A percentile compares a stretch with the other conserved stretches of the same genome.
Conservation (phyloP, 768 basidiomycete species). For the Collybiopsis luxurians region DNA sequence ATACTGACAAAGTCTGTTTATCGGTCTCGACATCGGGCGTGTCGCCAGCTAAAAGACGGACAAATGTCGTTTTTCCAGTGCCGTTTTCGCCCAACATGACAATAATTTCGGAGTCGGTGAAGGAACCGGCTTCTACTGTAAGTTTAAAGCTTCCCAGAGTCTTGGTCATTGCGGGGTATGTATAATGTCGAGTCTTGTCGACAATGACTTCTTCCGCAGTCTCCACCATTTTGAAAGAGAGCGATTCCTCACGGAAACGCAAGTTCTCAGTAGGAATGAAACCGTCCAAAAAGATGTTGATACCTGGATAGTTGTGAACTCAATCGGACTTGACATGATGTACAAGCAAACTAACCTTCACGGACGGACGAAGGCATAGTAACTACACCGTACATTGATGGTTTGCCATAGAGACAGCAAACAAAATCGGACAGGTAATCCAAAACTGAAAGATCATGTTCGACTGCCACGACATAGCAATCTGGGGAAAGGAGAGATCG, state of each 20-base stretch:
- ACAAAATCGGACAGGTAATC: conserved; percentile 99
- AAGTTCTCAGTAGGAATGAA: conserved; percentile 98
- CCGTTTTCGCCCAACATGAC: conserved; percentile 99
- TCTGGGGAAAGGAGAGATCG: conserved; percentile 78
- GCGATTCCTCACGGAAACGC: conserved; percentile 93
- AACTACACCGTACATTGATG: conserved; percentile 96
- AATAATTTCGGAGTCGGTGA: conserved; percentile 99
- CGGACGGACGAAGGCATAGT: conserved; percentile 98
- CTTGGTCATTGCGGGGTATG: conserved; percentile 96
- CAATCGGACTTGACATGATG: not conserved
- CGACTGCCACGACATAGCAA: conserved; percentile 95
- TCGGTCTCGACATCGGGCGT: conserved; percentile 82
- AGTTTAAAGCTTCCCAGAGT: conserved; percentile 95
- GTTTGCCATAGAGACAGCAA: conserved; percentile 96
- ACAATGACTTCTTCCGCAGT: conserved; percentile 87
- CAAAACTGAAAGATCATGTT: conserved; percentile 97
- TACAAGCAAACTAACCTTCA: conserved; percentile 61
- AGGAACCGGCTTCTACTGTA: conserved; percentile 83
- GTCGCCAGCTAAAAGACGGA: conserved; percentile 92
- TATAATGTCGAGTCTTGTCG: conserved; percentile 87
- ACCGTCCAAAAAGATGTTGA: conserved; percentile 99
- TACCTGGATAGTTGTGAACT: conserved; percentile 50
- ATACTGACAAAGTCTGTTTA: conserved; percentile 82
- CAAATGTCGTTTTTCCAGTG: conserved; percentile 98
- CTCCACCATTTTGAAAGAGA: conserved; percentile 97